These are phyloP conservation scores for Tolypocladium pustulatum DNA, from an alignment of 2,329 filamentous ascomycete species.

Conservation along the genomic window DNA sequence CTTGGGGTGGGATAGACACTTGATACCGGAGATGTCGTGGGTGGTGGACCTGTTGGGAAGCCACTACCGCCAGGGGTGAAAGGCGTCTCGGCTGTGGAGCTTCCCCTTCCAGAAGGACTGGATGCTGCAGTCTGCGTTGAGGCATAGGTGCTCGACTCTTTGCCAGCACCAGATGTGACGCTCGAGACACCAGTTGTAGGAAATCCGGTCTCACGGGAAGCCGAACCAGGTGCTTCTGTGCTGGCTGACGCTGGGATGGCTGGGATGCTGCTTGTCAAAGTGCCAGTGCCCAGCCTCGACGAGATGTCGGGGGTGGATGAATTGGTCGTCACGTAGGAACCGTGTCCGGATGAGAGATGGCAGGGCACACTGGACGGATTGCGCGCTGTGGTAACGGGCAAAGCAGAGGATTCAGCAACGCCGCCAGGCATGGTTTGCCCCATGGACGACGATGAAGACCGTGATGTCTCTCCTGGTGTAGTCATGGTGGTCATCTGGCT, in stretches of 20 bases:
- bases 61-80: neutral
- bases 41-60: neutral
- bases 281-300: neutral
- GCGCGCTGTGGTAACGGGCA: neutral
- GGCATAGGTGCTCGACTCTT: neutral
- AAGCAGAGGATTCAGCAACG: neutral
- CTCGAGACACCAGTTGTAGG: neutral
- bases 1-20: neutral
- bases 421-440: neutral
- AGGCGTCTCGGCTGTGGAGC: neutral
- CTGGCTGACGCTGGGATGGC: neutral
- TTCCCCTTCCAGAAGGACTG: neutral
- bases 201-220: neutral
- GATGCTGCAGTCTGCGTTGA: neutral
- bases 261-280: neutral
- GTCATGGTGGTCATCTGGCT: neutral
- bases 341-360: neutral
- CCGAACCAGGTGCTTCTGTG: neutral
- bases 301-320: neutral
- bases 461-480: neutral
- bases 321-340: neutral
- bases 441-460: neutral
- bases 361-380: neutral
- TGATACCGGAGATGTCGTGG: neutral
- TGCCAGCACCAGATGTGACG: neutral